A percentile compares a stretch with the other conserved stretches of the same genome.
These are phyloP conservation scores for Aegilops longissima DNA, from an alignment of 176 grass and related monocot genomes.

Conservation along the genomic window DNA sequence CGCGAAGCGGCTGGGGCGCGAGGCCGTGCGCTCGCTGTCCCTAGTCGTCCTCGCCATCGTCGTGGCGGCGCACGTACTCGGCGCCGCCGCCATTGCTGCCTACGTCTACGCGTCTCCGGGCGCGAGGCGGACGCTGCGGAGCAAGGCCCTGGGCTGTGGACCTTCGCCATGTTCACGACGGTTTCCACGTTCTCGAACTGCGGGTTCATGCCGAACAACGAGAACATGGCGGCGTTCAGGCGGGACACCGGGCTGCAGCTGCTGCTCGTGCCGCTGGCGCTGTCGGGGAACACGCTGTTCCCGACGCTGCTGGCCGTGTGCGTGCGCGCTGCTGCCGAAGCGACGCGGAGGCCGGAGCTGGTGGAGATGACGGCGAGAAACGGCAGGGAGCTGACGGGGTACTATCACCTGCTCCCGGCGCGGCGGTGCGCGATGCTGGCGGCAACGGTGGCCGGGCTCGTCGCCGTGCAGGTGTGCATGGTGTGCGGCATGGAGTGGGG, in stretches of 20 bases:
- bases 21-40: conserved; percentile 36
- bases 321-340: conserved; percentile 38
- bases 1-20: conserved; percentile 7
- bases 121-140: conserved; percentile 37
- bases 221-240: conserved; percentile 60
- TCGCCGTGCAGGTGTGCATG: conserved; percentile 35
- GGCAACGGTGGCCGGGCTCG: conserved; percentile 22
- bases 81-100: conserved; percentile 24
- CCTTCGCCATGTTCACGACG: conserved; percentile 60
- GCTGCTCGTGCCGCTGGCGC: conserved; percentile 46
- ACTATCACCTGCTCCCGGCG: conserved; percentile 50
- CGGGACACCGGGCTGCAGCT: conserved; percentile 54
- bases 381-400: conserved; percentile 23
- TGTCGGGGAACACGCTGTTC: conserved; percentile 55
- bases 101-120: conserved; percentile 28
- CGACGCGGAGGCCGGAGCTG: background rate
- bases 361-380: too few species aligned
- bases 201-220: conserved; percentile 66
- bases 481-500: conserved; percentile 60
- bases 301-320: conserved; percentile 36
- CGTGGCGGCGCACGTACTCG: conserved; percentile 30
- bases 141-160: conserved; percentile 45
- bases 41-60: conserved; percentile 42
- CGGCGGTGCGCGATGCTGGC: conserved; percentile 46
- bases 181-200: conserved; percentile 68